These are phyloP conservation scores for Thuja plicata DNA, from an alignment of 83 land plant species.

Conservation along the genomic window DNA sequence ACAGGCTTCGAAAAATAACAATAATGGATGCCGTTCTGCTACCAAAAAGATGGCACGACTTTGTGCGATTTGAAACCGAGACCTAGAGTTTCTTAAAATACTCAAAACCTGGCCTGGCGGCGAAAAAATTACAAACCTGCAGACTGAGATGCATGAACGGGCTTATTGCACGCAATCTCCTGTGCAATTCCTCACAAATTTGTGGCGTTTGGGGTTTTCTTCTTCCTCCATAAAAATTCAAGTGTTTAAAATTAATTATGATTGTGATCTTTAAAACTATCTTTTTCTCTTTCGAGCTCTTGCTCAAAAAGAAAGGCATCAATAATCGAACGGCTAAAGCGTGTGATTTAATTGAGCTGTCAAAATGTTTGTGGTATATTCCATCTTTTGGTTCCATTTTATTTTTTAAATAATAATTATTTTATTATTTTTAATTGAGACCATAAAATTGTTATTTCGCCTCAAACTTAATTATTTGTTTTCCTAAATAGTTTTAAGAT, in stretches of 20 bases:
- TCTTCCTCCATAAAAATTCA: not conserved
- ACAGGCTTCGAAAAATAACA: not conserved
- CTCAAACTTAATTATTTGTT: too few species aligned
- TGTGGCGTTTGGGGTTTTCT: slow-evolving; percentile 3
- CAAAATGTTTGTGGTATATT: too few species aligned
- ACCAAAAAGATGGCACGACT: not conserved
- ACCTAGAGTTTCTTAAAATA: slow-evolving; percentile 11
- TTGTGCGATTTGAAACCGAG: slow-evolving; percentile 1
- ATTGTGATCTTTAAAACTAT: not conserved
- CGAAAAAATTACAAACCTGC: not conserved
- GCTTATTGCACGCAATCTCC: not conserved
- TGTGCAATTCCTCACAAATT: not conserved
- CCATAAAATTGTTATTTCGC: too few species aligned
- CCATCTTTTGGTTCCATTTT: too few species aligned
- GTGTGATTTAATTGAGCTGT: not conserved
- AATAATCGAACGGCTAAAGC: not conserved
- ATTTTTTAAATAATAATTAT: too few species aligned
- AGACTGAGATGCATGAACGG: not conserved
- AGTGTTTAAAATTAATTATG: not conserved
- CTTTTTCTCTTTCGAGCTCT: not conserved
- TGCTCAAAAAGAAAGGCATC: not conserved
- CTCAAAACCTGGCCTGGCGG: slow-evolving; percentile 1
- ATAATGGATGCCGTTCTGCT: not conserved
- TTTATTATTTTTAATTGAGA: too few species aligned
- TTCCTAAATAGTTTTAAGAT: too few species aligned